These are phyloP conservation scores for Tetrahymena malaccensis DNA, from an alignment of 73 alveolate genomes.

Conservation along the genomic window DNA sequence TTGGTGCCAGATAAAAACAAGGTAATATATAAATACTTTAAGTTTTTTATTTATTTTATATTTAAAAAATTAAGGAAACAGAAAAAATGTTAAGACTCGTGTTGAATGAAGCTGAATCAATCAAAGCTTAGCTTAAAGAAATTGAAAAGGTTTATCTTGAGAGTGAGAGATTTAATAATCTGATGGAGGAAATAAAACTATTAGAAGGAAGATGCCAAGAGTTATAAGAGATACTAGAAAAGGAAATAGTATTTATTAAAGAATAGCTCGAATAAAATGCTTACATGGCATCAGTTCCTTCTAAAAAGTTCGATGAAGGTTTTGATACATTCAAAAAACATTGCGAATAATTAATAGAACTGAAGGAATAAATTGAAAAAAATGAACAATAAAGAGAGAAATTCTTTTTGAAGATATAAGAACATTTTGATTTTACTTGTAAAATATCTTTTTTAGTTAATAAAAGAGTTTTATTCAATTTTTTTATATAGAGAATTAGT, in stretches of 20 bases:
- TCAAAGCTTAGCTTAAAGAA: neutral
- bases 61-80: neutral
- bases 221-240: neutral
- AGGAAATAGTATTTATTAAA: neutral
- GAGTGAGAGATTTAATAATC: neutral
- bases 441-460: neutral
- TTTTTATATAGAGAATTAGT: neutral
- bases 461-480: neutral
- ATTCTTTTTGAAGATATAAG: neutral
- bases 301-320: neutral
- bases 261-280: neutral
- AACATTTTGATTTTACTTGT: neutral
- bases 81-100: neutral
- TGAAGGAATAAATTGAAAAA: neutral
- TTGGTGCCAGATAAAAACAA: neutral
- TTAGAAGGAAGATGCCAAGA: neutral
- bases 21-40: neutral
- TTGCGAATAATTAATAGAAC: neutral
- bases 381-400: neutral
- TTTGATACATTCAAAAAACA: neutral
- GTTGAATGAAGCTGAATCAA: neutral
- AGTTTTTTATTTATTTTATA: neutral
- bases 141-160: neutral
- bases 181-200: neutral
- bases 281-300: neutral